Evolutionary conservation across 768 basidiomycete genomes (phyloP).

Genomic region (Suillus variegatus): DNA sequence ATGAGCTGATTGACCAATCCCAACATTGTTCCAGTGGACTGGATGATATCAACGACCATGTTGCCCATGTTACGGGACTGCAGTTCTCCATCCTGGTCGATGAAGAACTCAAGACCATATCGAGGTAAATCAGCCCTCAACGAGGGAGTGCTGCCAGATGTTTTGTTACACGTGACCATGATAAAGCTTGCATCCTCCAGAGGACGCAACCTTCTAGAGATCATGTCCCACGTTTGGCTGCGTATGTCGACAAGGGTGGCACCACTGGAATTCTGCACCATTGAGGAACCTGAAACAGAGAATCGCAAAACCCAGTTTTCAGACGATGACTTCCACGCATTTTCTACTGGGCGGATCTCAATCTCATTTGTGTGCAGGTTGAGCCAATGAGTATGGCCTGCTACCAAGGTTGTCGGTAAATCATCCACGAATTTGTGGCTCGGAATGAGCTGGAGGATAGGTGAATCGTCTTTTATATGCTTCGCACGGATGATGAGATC

Average conservation of each 20-base stretch:
- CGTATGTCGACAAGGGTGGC: conserved; percentile 26
- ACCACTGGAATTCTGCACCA: conserved; percentile 7
- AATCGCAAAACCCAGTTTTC: conserved; percentile 29
- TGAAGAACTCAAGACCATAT: conserved; percentile 41
- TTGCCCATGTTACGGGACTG: conserved; percentile 42
- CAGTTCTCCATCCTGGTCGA: conserved; percentile 34
- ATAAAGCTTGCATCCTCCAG: conserved; percentile 27
- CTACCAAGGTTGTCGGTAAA: conserved; percentile 25
- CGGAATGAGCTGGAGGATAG: conserved; percentile 26
- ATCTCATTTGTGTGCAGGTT: conserved; percentile 24
- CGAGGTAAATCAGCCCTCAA: conserved; percentile 40
- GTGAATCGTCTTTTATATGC: background rate
- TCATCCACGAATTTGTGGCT: conserved; percentile 23
- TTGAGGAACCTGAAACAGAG: conserved; percentile 11
- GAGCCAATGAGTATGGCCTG: conserved; percentile 32
- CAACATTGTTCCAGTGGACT: conserved; percentile 45
- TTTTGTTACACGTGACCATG: conserved; percentile 16
- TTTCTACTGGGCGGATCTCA: conserved; percentile 30
- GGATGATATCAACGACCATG: conserved; percentile 42
- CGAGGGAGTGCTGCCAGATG: background rate
- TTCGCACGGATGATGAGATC: conserved; percentile 24
- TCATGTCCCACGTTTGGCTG: conserved; percentile 28
- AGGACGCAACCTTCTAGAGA: conserved; percentile 23
- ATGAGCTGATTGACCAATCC: conserved; percentile 45
- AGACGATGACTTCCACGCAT: conserved; percentile 24